These are phyloP conservation scores for Protomyces macrosporus DNA, from an alignment of 1,139 yeast genomes.

Conservation along the genomic window DNA sequence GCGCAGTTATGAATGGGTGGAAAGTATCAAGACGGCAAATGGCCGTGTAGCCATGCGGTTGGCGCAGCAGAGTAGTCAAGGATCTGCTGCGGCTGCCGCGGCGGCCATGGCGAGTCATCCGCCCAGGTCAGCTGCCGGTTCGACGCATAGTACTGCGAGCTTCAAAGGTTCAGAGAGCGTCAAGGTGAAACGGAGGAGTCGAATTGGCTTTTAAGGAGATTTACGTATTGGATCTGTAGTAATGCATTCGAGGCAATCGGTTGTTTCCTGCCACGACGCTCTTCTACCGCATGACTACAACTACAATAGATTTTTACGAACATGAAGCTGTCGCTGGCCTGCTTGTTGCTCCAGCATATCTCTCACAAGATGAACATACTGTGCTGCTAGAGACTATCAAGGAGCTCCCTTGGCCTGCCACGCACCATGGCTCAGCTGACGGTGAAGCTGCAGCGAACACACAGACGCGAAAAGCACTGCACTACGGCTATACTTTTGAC, in stretches of 20 bases:
- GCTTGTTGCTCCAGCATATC: neutral
- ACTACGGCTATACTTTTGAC: conserved; percentile 15
- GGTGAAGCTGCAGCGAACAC: neutral
- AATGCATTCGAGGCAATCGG: neutral
- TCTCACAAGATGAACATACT: neutral
- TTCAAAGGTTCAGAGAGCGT: neutral
- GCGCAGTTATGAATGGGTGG: conserved; percentile 27
- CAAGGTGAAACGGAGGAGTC: neutral
- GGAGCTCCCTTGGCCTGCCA: neutral
- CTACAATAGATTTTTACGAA: neutral
- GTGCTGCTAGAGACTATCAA: neutral
- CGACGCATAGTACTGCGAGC: neutral
- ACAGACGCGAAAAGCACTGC: conserved; percentile 6
- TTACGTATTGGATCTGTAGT: neutral
- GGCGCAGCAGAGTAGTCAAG: neutral
- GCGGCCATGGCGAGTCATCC: neutral
- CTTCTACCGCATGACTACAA: neutral
- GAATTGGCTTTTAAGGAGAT: neutral
- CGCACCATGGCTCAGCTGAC: neutral
- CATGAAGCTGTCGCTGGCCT: neutral
- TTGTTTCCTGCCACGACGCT: too few species aligned
- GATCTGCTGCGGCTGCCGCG: neutral
- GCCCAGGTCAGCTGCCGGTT: neutral
- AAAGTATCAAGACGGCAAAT: conserved; percentile 22
- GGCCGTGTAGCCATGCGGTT: neutral